Evolutionary conservation across 2,329 filamentous ascomycete genomes (phyloP), one percentile per base, ranked within the genome.

Genomic region (Sclerotiophoma versabilis): DNA sequence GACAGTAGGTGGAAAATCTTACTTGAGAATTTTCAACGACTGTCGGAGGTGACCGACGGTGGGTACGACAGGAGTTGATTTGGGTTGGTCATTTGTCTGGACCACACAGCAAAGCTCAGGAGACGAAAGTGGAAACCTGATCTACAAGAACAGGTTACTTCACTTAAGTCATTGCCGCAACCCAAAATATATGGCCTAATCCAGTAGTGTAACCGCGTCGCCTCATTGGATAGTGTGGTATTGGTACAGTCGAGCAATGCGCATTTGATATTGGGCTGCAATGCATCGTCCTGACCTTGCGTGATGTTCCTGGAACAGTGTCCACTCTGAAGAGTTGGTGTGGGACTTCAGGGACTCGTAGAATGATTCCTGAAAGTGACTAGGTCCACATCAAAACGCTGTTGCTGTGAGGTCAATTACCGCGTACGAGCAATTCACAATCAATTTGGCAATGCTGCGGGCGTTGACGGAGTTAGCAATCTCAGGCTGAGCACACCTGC

Each of bases 41-140:
- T 14, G 26, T 56, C 52, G 47, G 52, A 56, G 47, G 20, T 50
- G 36, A 33, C 52, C 52, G 52, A 56, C n/a, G 34, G 45, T 49
- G 51, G 51, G 34, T 54, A 54, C 41, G 3, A 29, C 14, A 23
- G 38, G 14, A 38, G 33, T 33, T 2, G 25, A 15, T 43, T 30
- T 27, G 17, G 50, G 10, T 25, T 39, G 26, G 27, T 20, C 12
- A n/a, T 30, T 4, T 39, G 33, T 22, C 51, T 49, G 51, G 39
- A 44, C 22, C 45, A 26, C 12, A 4, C 25, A 22, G 17, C 15
- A 47, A 17, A 23, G 15, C 26, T 44, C n/a, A 47, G 39, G n/a
- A 39, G 26, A 44, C 15, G 19, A 20, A 25, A 19, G 32, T 38
- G 14, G 44, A 17, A 36, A n/a, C n/a, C 12, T 32, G 25, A 26